These are phyloP conservation scores for Cryptosporidium canis DNA, from an alignment of 169 alveolate genomes.

Conservation along the genomic window DNA sequence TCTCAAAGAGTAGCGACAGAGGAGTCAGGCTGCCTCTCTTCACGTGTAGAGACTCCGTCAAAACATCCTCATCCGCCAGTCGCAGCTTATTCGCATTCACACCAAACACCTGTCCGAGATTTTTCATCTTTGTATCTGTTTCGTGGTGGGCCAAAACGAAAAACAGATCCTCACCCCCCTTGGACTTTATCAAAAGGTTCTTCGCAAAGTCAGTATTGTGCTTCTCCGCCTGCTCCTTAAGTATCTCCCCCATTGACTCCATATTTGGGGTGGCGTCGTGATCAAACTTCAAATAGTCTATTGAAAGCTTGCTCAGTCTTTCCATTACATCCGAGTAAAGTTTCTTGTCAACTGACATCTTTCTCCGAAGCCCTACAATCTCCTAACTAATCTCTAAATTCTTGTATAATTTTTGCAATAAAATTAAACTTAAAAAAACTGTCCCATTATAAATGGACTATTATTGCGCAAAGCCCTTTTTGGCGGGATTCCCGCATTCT, in stretches of 20 bases:
- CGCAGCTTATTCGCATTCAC: constrained; percentile 57
- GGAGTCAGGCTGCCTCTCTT: constrained; percentile 73
- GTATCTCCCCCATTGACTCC: constrained; percentile 17
- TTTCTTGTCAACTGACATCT: constrained; percentile 9
- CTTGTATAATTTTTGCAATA: background rate
- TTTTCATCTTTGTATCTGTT: constrained; percentile 75
- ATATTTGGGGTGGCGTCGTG: constrained; percentile 53
- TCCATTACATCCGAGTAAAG: constrained; percentile 6
- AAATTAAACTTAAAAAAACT: background rate
- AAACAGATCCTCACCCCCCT: constrained; percentile 56
- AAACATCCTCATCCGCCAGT: constrained; percentile 72
- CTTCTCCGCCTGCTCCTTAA: constrained; percentile 21
- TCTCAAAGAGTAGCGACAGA: constrained; percentile 71
- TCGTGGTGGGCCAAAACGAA: constrained; percentile 68
- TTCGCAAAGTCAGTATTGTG: constrained; percentile 60
- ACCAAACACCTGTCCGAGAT: constrained; percentile 72
- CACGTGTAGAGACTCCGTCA: constrained; percentile 34
- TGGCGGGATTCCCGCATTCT: no score
- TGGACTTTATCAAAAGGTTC: constrained; percentile 73
- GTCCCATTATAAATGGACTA: background rate
- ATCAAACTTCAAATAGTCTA: constrained; percentile 15
- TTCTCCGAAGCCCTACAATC: background rate
- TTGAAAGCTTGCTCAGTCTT: constrained; percentile 15
- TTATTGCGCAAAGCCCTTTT: no score
- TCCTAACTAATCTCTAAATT: background rate